Evolutionary conservation across 257 asterid species (phyloP), one percentile per base, ranked within the genome.

Genomic region (Misopates orontium): DNA sequence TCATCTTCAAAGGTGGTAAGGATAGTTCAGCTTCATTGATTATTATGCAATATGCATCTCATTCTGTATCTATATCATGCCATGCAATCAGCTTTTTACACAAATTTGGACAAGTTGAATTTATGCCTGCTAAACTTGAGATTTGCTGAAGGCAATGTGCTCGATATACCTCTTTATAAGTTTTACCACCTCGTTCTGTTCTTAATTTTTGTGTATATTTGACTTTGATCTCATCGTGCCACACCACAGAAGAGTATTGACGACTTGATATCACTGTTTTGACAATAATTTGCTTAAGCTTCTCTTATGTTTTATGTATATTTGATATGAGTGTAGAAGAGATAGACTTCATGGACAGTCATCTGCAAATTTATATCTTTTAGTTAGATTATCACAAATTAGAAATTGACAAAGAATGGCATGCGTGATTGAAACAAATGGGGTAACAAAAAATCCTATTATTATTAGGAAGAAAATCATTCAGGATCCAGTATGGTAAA

Each of bases 1-100:
- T 83, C 97, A 66, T 84, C 87, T 40, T 67, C 85, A 39, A 90
- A 93, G 99, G 99, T 93, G 68, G 71, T 70, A 28, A 60, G 61
- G 13, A 49, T 18, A 55, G 62, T 68, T 62, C 64, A 39, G 15
- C 57, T 44, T 55, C 44, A 22, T 45, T 62, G 0, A 15, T 42
- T 49, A 54, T 24, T 28, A 13, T 28, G 28, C 42, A 53, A 41
- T 44, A 52, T 47, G 21, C 32, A 36, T 63, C 45, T 42, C 50
- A 13, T 22, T 24, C 19, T 45, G 23, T 56, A 45, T 56, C 52
- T 60, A 41, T 54, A 59, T 59, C n/a, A n/a, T n/a, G n/a, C n/a
- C n/a, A n/a, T n/a, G n/a, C n/a, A n/a, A n/a, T n/a, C n/a, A n/a
- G 18, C 41, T 62, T 54, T 50, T 45, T 66, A 48, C 41, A 21